A percentile compares a stretch with the other conserved stretches of the same genome.
Evolutionary conservation across 108 stramenopile species (phyloP).

Genomic region (Aurantiochytrium sp.): DNA sequence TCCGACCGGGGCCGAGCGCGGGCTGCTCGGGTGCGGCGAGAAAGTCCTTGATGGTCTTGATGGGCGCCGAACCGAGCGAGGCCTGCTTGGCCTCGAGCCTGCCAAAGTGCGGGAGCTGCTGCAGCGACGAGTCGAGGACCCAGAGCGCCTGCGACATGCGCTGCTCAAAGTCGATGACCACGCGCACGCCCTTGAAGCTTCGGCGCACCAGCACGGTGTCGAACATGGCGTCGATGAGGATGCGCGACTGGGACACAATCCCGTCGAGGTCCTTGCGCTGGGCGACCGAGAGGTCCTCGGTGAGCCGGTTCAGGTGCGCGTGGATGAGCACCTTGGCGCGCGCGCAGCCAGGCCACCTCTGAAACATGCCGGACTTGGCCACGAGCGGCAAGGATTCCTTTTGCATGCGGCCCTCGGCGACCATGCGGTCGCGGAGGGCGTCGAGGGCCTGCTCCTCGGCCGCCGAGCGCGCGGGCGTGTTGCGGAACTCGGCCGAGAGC

Average conservation of each 20-base stretch:
- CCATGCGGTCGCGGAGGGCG: not conserved
- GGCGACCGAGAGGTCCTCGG: not conserved
- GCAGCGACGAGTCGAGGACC: conserved; percentile 18
- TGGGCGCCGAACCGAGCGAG: not conserved
- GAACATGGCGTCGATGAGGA: conserved; percentile 32
- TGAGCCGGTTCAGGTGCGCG: conserved; percentile 31
- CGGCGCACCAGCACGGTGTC: conserved; percentile 12
- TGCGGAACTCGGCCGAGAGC: conserved; percentile 22
- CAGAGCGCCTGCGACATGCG: conserved; percentile 1
- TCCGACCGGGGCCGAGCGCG: not conserved
- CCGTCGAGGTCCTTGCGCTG: conserved; percentile 19
- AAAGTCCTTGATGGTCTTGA: not conserved
- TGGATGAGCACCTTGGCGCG: conserved; percentile 35
- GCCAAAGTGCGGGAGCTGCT: conserved; percentile 19
- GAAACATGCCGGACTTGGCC: not conserved
- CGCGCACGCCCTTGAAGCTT: not conserved
- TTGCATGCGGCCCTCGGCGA: conserved; percentile 21
- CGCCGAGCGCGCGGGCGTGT: not conserved
- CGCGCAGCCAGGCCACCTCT: not conserved
- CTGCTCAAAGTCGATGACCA: conserved; percentile 12
- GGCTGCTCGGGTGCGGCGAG: not conserved
- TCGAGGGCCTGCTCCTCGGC: not conserved
- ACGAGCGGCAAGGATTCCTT: not conserved
- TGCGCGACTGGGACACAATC: not conserved
- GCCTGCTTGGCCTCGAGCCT: not conserved